A percentile compares a stretch with the other conserved stretches of the same genome.
Conservation (phyloP, 345 rosid species). For the Salix dunnii region DNA sequence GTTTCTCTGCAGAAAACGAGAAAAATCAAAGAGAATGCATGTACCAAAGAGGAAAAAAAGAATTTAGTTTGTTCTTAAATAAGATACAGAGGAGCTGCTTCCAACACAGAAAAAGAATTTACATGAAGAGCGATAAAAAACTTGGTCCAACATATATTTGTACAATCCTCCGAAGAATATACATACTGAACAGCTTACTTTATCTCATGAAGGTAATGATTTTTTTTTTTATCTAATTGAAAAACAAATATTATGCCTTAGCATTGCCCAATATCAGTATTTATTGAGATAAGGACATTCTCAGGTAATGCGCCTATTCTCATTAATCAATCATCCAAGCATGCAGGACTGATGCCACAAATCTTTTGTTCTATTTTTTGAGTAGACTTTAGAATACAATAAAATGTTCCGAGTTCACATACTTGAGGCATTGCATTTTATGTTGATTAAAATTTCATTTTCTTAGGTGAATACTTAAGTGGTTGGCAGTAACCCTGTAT, state of each 20-base stretch:
- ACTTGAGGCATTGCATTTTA: neutral
- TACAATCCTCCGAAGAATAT: neutral
- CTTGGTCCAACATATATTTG: neutral
- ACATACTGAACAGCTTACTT: neutral
- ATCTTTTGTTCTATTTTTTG: neutral
- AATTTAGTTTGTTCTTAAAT: neutral
- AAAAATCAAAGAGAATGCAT: neutral
- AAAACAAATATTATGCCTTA: neutral
- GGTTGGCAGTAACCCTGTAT: neutral
- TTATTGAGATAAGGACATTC: neutral
- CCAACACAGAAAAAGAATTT: no score
- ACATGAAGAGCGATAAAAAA: no score
- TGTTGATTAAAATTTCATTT: neutral
- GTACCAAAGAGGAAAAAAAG: neutral
- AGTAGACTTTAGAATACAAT: neutral
- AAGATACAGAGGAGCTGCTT: neutral
- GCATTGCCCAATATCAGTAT: neutral
- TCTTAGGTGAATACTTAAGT: neutral
- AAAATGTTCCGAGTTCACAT: neutral
- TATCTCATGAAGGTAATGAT: neutral
- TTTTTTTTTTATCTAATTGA: neutral
- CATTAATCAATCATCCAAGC: neutral
- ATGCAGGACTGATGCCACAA: neutral
- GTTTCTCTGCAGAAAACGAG: neutral
- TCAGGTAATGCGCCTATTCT: neutral